Percentiles rank a stretch among this genome's conserved stretches.
These are phyloP conservation scores for Suhomyces anneliseae DNA, from an alignment of 1,139 yeast genomes.

Conservation along the genomic window DNA sequence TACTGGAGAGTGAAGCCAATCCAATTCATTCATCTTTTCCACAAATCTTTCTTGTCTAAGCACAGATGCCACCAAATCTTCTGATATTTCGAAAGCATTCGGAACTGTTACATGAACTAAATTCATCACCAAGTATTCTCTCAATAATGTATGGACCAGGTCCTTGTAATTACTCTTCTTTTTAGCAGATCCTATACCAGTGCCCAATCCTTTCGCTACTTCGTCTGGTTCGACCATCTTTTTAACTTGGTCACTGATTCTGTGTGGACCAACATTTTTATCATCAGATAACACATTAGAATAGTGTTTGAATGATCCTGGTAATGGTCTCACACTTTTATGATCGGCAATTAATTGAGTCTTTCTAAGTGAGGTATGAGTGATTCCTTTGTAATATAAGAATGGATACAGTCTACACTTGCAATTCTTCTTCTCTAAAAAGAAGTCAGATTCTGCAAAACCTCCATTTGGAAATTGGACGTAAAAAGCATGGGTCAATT, in stretches of 20 bases:
- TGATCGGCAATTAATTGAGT: slow-evolving; percentile 24
- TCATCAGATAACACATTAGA: slow-evolving; percentile 10
- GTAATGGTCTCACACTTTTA: slow-evolving; percentile 10
- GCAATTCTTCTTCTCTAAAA: slow-evolving; percentile 4
- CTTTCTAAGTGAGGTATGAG: slow-evolving; percentile 21
- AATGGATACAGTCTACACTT: slow-evolving; percentile 3
- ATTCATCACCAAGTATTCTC: slow-evolving; percentile 21
- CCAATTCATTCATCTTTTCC: slow-evolving; percentile 28
- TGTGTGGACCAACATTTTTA: slow-evolving; percentile 3
- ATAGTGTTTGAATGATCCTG: slow-evolving; percentile 15
- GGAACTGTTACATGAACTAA: slow-evolving; percentile 21
- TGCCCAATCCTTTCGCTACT: too few relatives aligned
- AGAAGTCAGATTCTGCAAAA: slow-evolving; percentile 23
- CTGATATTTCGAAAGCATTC: slow-evolving; percentile 18
- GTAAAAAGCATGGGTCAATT: slow-evolving; percentile 10
- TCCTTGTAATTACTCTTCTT: not conserved
- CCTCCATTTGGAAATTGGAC: slow-evolving; percentile 19
- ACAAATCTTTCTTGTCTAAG: slow-evolving; percentile 34
- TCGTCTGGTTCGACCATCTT: not conserved
- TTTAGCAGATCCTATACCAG: not conserved
- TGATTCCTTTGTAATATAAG: slow-evolving; percentile 2
- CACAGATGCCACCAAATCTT: slow-evolving; percentile 35
- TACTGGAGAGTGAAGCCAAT: slow-evolving; percentile 30
- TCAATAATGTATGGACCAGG: slow-evolving; percentile 7
- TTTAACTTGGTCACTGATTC: slow-evolving; percentile 8